Evolutionary conservation across 2,329 filamentous ascomycete genomes (phyloP).

Genomic region (Acrodontium crateriforme): DNA sequence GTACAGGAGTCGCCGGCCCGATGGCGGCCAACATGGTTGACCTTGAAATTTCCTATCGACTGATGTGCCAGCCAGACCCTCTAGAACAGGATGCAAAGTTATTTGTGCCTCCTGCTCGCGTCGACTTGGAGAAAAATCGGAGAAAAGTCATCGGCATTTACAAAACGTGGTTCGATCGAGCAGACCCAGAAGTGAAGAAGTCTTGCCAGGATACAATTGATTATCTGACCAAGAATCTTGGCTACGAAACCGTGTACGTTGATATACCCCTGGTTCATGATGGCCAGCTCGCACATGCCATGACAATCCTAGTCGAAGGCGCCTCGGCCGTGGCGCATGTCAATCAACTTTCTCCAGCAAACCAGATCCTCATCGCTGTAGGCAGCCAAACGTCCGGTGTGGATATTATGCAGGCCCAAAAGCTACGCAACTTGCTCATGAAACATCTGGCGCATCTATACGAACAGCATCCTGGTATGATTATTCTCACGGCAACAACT

Average conservation of each 20-base stretch:
- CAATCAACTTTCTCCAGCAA: conserved; percentile 47
- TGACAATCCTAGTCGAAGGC: conserved; percentile 64
- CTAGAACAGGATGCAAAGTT: conserved; percentile 43
- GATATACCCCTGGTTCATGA: conserved; percentile 52
- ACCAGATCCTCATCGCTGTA: conserved; percentile 55
- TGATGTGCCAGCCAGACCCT: conserved; percentile 62
- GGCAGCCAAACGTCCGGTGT: conserved; percentile 49
- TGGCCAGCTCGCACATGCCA: conserved; percentile 62
- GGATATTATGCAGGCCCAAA: conserved; percentile 60
- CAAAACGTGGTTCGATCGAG: conserved; percentile 53
- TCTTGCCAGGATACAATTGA: conserved; percentile 50
- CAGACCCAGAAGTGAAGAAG: conserved; percentile 48
- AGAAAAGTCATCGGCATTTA: conserved; percentile 58
- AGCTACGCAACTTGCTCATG: conserved; percentile 65
- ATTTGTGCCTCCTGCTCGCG: conserved; percentile 39
- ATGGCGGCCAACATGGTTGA: conserved; percentile 65
- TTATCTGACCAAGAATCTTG: conserved; percentile 38
- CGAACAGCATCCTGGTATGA: conserved; percentile 54
- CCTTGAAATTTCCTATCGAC: conserved; percentile 66
- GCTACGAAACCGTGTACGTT: conserved; percentile 47
- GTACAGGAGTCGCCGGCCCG: conserved; percentile 57
- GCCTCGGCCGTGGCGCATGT: conserved; percentile 37
- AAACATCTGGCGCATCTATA: conserved; percentile 61
- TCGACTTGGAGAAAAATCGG: conserved; percentile 2
- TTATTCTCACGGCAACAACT: conserved; percentile 67